Conservation (phyloP, 2,329 filamentous ascomycete genomes). For the Alternaria sp. region DNA sequence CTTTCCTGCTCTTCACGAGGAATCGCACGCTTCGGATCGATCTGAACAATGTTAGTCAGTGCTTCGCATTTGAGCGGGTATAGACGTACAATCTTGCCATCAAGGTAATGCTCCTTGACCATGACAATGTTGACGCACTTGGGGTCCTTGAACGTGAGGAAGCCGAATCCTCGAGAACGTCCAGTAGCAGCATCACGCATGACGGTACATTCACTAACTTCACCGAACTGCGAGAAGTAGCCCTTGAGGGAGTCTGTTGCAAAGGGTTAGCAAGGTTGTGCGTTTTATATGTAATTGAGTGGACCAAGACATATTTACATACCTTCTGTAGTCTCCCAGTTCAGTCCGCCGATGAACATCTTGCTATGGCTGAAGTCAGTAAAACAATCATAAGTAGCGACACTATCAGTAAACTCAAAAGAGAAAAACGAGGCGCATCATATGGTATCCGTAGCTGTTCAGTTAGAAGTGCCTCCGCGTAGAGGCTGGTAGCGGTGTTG, state of each 20-base stretch:
- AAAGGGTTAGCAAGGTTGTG: not conserved
- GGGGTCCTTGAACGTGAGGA: constrained; percentile 96
- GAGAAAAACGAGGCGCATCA: constrained; percentile 20
- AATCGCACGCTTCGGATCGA: constrained; percentile 97
- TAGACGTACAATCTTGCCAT: constrained; percentile 91
- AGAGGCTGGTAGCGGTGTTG: not conserved
- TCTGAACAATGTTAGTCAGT: constrained; percentile 64
- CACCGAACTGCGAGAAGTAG: constrained; percentile 97
- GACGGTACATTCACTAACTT: constrained; percentile 98
- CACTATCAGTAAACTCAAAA: not conserved
- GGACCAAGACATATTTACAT: constrained; percentile 55
- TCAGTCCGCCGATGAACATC: constrained; percentile 99
- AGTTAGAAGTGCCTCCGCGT: not conserved
- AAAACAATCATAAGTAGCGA: not conserved
- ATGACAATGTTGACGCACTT: constrained; percentile 99
- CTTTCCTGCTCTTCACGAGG: constrained; percentile 97
- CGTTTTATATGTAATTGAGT: not conserved
- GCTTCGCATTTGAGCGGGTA: constrained; percentile 16
- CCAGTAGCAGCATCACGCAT: constrained; percentile 97
- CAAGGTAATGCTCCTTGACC: constrained; percentile 98
- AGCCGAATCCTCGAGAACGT: constrained; percentile 93
- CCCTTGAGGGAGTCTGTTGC: constrained; percentile 87
- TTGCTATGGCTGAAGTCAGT: constrained; percentile 68
- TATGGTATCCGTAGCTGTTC: constrained; percentile 1
- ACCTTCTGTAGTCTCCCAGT: constrained; percentile 99